Evolutionary conservation across 345 rosid species (phyloP).

Genomic region (Acer saccharum): DNA sequence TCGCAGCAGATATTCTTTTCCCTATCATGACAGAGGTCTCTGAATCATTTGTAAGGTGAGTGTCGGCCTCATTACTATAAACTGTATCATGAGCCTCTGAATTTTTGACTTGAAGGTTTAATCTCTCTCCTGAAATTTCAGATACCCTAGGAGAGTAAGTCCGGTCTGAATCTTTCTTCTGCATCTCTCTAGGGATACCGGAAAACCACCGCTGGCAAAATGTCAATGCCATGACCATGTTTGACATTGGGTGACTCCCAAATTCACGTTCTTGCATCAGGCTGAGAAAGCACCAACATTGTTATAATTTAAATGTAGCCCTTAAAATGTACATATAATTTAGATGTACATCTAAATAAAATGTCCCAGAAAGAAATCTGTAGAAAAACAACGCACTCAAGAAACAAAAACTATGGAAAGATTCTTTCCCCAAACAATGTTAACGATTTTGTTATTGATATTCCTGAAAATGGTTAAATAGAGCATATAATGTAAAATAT

Average conservation of each 20-base stretch:
- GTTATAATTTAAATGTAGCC: background rate
- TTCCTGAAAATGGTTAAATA: background rate
- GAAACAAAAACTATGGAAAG: background rate
- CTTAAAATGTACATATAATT: background rate
- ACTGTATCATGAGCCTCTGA: constrained; percentile 32
- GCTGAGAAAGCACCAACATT: constrained; percentile 40
- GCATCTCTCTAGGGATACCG: constrained; percentile 43
- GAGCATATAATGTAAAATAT: background rate
- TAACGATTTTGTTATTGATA: background rate
- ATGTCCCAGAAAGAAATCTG: background rate
- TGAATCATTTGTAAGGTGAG: constrained; percentile 41
- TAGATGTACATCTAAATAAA: background rate
- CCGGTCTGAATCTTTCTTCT: constrained; percentile 37
- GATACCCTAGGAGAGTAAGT: constrained; percentile 23
- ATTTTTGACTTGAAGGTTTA: constrained; percentile 25
- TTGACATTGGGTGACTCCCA: constrained; percentile 49
- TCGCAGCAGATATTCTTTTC: constrained; percentile 27
- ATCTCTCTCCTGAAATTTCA: constrained; percentile 34
- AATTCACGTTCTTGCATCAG: constrained; percentile 51
- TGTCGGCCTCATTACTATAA: constrained; percentile 34
- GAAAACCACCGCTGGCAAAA: constrained; percentile 63
- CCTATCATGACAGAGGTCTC: constrained; percentile 69
- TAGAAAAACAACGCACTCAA: background rate
- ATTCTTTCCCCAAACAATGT: background rate
- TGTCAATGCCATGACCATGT: constrained; percentile 61